These are phyloP conservation scores for Bryopsis sp. DNA, from an alignment of 139 green algal species.

Conservation along the genomic window DNA sequence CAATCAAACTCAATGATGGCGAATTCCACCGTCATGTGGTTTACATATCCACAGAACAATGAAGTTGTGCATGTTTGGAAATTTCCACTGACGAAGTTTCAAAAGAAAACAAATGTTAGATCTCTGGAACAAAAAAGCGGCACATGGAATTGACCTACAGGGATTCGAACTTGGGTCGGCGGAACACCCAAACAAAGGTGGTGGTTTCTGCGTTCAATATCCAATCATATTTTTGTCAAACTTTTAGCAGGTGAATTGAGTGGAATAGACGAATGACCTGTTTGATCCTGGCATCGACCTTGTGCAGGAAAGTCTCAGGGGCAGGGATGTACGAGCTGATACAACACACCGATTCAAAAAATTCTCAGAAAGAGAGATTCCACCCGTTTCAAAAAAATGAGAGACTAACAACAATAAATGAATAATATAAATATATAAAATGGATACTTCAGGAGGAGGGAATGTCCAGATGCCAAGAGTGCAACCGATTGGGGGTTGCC, in stretches of 20 bases:
- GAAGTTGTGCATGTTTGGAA: not conserved
- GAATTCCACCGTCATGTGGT: not conserved
- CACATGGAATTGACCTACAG: no score
- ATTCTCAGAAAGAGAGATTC: no score
- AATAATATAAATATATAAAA: not conserved
- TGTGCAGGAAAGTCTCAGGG: constrained; percentile 11
- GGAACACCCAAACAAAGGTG: no score
- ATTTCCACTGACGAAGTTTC: not conserved
- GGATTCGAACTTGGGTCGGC: no score
- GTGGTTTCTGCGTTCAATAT: no score
- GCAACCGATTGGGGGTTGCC: not conserved
- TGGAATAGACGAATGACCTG: not conserved
- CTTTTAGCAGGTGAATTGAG: not conserved
- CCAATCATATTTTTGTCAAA: no score
- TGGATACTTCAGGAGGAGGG: not conserved
- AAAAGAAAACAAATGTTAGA: not conserved
- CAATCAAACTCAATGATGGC: not conserved
- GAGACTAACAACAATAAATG: not conserved
- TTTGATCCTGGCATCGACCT: constrained; percentile 10
- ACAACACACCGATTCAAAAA: no score
- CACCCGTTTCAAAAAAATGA: no score
- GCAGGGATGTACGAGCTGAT: constrained; percentile 9
- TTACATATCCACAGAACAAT: not conserved
- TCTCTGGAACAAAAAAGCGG: not conserved
- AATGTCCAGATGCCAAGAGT: not conserved